phyloP scores from a whole-genome alignment of 768 basidiomycete species.

The Xerocomellus chrysenteron region DNA sequence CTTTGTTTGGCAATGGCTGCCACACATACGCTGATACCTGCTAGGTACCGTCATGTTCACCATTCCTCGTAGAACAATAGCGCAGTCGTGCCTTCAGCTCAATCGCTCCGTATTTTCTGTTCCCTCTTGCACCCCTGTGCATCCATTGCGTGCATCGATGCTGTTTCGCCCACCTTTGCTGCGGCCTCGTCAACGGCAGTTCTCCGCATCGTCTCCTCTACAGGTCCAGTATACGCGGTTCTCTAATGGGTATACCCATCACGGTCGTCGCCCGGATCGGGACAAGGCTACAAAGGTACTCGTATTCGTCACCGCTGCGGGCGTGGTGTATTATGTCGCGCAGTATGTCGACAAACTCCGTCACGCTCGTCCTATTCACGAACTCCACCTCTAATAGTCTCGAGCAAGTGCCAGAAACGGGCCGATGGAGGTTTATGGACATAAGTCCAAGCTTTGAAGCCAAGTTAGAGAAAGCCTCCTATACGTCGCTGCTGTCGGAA shows the following conservation, averaged over 20 bases:
- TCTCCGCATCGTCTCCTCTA: conserved; percentile 21
- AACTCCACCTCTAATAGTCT: conserved; percentile 45
- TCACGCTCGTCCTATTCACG: neutral
- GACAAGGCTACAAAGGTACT: conserved; percentile 13
- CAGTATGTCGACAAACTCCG: conserved; percentile 21
- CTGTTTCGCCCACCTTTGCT: neutral
- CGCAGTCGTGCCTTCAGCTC: neutral
- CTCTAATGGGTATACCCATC: conserved; percentile 10
- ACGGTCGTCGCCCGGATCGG: conserved; percentile 4
- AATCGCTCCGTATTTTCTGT: neutral
- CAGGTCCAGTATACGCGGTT: conserved; percentile 31
- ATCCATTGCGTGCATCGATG: neutral
- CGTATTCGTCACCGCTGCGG: conserved; percentile 18
- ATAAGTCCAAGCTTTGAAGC: conserved; percentile 58
- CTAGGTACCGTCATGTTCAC: conserved; percentile 10
- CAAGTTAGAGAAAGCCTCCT: conserved; percentile 43
- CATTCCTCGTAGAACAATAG: neutral
- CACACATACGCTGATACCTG: neutral
- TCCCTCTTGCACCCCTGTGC: neutral
- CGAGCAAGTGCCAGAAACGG: conserved; percentile 84
- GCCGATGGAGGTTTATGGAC: conserved; percentile 88
- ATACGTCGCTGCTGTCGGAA: conserved; percentile 48
- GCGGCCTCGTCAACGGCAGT: conserved; percentile 11
- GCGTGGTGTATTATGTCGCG: conserved; percentile 28
- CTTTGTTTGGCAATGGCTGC: conserved; percentile 13